These are phyloP conservation scores for Poteriospumella lacustris DNA, from an alignment of 108 stramenopile genomes.

Conservation along the genomic window DNA sequence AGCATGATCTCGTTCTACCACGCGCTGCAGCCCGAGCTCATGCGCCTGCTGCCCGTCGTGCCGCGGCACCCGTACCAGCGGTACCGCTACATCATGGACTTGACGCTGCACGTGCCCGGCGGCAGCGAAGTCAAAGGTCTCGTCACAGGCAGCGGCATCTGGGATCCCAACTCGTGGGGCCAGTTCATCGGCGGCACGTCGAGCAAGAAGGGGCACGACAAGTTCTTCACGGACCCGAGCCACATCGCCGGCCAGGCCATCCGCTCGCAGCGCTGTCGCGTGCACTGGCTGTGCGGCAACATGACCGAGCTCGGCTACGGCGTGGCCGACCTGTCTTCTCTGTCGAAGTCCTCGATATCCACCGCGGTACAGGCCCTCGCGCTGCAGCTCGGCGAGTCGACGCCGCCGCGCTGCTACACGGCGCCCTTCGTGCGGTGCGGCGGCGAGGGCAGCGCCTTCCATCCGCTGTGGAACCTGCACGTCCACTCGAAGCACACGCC, in stretches of 20 bases:
- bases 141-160: not conserved
- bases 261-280: not conserved
- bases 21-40: not conserved
- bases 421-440: conserved; percentile 11
- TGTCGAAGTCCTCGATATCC: too few species aligned
- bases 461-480: conserved; percentile 28
- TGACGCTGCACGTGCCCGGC: not conserved
- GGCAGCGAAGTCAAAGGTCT: not conserved
- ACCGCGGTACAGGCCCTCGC: not conserved
- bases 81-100: not conserved
- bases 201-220: not conserved
- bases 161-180: conserved; percentile 21
- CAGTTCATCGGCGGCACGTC: conserved; percentile 20
- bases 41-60: conserved; percentile 9
- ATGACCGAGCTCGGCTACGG: not conserved
- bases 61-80: not conserved
- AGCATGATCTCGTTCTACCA: conserved; percentile 21
- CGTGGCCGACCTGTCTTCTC: not conserved
- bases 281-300: conserved; percentile 4
- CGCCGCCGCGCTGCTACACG: not conserved
- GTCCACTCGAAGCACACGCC: conserved; percentile 13
- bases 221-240: not conserved
- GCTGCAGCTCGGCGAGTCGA: not conserved
- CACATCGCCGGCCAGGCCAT: conserved; percentile 1
- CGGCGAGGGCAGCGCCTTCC: not conserved